Conservation (phyloP, 768 basidiomycete species). For the Dictyophora rubrovolvata region DNA sequence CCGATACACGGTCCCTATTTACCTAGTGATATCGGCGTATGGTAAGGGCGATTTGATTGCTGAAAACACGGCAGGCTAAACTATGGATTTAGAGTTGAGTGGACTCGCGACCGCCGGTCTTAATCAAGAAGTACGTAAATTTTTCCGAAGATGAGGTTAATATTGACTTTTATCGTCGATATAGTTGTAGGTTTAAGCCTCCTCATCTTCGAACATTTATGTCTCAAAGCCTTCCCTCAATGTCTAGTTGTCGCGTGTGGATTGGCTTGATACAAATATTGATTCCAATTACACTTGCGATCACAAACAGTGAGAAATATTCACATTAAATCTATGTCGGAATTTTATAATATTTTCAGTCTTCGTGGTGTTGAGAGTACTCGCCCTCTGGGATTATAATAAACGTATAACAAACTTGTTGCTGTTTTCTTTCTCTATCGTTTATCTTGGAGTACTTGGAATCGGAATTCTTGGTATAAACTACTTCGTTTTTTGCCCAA, state of each 20-base stretch:
- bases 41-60: conserved; percentile 15
- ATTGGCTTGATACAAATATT: background rate
- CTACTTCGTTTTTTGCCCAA: too few species aligned
- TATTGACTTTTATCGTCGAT: background rate
- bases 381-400: background rate
- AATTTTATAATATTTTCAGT: background rate
- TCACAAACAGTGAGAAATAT: background rate
- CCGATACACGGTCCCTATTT: conserved; percentile 27
- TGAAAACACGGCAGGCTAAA: background rate
- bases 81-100: background rate
- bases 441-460: background rate
- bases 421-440: background rate
- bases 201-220: background rate
- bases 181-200: background rate
- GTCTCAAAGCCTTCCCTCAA: background rate
- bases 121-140: background rate
- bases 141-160: background rate
- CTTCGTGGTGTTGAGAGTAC: background rate
- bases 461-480: background rate
- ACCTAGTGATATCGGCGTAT: conserved; percentile 18
- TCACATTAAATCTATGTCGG: background rate
- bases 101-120: background rate
- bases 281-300: background rate
- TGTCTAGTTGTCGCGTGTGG: background rate
- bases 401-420: background rate